Base-by-base conservation (phyloP, 2,329 filamentous ascomycete species). In the Stachybotrys echinatus region DNA sequence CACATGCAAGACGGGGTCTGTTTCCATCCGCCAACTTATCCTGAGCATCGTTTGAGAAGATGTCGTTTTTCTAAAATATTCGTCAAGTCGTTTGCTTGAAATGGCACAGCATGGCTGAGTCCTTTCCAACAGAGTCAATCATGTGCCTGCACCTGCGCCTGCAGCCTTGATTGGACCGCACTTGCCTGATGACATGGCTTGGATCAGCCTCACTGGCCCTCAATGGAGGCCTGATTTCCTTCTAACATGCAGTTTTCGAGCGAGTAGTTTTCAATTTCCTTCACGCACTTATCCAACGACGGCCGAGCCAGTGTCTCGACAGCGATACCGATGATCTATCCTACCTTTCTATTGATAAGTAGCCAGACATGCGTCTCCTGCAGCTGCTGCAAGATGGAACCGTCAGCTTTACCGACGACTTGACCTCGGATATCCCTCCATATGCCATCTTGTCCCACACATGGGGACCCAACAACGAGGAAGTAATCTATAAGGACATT, bases 381-480 rank as follows among this genome's bases (percentile, higher is more conserved):
- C 20, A 45, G 6, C 27, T 8, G n/a, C 20, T 3, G 27, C 10
- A 14, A 23, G 22, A 45, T 45, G 42, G 42, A 19, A 18, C 5
- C 12, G 12, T 45, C 20, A 8, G 23, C 12, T 18, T 45, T 8
- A 45, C 42, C 20, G 42, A 45, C 5, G 42, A 45, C 17, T 14
- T 45, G 22, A 5, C n/a, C 38, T 34, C 54, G 17, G 18, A 54
- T 23, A 37, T 53, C 12, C 54, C 52, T 12, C 51, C 51, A 5
- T 59, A 58, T 42, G 57, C 54, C 18, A 57, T 58, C 20, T 45
- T 59, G 12, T 58, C 57, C 37, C 57, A 59, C 44, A 59, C 54
- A 7, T 59, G 57, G 57, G 55, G 55, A 14, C 6, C 31, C 17
- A 40, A 55, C 23, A 46, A 42, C 34, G 45, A 56, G 10, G 56